These are phyloP conservation scores for Fusarium sterilihyphosum DNA, from an alignment of 2,329 filamentous ascomycete genomes.

Conservation along the genomic window DNA sequence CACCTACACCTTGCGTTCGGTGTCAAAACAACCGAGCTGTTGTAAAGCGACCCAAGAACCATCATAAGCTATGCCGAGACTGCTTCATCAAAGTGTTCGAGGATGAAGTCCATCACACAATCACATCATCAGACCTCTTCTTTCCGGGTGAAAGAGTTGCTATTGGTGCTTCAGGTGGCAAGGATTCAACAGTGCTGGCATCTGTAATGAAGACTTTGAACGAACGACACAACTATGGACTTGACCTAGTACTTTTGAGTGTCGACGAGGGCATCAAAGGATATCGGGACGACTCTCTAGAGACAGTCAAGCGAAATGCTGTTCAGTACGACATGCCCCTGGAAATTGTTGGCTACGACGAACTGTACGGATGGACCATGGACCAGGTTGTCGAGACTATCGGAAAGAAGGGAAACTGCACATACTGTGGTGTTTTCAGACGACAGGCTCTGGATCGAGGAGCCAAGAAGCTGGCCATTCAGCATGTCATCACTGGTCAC, in stretches of 20 bases:
- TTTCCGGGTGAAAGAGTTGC: constrained; percentile 84
- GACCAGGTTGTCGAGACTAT: constrained; percentile 97
- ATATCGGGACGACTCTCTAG: constrained; percentile 93
- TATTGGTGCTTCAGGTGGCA: constrained; percentile 95
- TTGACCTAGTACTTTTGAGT: constrained; percentile 86
- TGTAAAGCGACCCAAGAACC: constrained; percentile 93
- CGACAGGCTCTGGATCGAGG: constrained; percentile 94
- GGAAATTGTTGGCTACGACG: constrained; percentile 90
- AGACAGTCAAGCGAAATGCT: constrained; percentile 96
- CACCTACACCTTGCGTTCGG: constrained; percentile 77
- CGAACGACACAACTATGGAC: constrained; percentile 84
- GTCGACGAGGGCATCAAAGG: constrained; percentile 98
- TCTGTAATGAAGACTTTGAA: constrained; percentile 96
- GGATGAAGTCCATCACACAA: constrained; percentile 92
- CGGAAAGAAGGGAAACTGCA: constrained; percentile 98
- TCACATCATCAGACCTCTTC: constrained; percentile 84
- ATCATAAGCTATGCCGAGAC: constrained; percentile 88
- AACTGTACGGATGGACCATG: constrained; percentile 99
- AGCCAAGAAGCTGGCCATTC: constrained; percentile 85
- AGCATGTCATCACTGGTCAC: constrained; percentile 95
- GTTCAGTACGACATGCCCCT: constrained; percentile 90
- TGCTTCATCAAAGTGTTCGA: constrained; percentile 93
- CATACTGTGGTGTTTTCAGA: constrained; percentile 96
- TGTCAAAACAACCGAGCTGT: constrained; percentile 83
- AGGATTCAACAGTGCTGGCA: constrained; percentile 95